Conservation (phyloP, 805 yeast species). For the Ogataea ganodermae region DNA sequence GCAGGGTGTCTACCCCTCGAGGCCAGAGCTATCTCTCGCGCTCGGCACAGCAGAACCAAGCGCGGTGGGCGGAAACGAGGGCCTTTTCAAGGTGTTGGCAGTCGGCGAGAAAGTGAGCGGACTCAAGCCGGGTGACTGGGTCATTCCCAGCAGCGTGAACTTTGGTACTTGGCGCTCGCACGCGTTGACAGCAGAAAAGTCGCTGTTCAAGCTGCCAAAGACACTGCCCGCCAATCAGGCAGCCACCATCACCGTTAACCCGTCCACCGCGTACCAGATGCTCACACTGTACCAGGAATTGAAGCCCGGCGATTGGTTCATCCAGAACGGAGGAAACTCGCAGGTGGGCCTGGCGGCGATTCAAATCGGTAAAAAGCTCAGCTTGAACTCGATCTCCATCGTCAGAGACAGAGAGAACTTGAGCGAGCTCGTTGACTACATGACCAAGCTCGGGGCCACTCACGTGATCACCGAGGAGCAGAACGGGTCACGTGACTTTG, state of each 20-base stretch:
- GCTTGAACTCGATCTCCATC: constrained; percentile 81
- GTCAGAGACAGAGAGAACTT: constrained; percentile 84
- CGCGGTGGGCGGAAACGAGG: constrained; percentile 94
- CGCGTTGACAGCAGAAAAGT: constrained; percentile 52
- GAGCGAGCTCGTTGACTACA: constrained; percentile 53
- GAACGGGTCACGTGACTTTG: constrained; percentile 67
- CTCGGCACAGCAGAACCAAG: constrained; percentile 62
- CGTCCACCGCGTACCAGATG: constrained; percentile 89
- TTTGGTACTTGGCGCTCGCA: constrained; percentile 95
- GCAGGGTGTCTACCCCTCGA: constrained; percentile 83
- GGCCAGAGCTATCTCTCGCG: constrained; percentile 57
- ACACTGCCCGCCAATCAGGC: constrained; percentile 62
- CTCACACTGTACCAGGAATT: constrained; percentile 67
- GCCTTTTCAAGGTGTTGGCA: constrained; percentile 80
- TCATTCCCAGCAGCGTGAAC: constrained; percentile 71
- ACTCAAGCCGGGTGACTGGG: constrained; percentile 80
- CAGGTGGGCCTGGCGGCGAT: constrained; percentile 92
- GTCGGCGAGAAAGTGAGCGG: constrained; percentile 55
- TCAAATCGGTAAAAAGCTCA: constrained; percentile 79
- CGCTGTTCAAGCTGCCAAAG: constrained; percentile 60
- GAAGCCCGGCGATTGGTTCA: constrained; percentile 80
- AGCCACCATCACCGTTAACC: constrained; percentile 90
- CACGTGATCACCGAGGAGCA: constrained; percentile 88
- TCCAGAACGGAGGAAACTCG: constrained; percentile 95
- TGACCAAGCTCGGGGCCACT: constrained; percentile 76